Base-by-base conservation (phyloP, 371 early-diverging fungal genomes). In the Cladochytrium tenue region DNA sequence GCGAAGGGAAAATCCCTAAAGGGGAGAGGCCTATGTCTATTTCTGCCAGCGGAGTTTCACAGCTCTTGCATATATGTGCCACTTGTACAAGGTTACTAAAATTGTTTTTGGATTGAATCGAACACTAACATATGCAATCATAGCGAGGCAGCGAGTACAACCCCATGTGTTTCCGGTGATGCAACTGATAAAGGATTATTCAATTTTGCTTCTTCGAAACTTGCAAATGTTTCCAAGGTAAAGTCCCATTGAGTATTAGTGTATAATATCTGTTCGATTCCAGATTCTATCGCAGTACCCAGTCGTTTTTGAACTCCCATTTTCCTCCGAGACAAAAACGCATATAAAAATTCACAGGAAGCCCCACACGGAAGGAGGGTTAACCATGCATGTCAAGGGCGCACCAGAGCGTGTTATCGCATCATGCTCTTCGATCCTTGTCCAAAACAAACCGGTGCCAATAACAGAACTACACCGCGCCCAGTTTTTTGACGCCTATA, bases 131-230 rank as follows among this genome's bases (percentile, higher is more conserved):
- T n/a, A n/a, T n/a, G n/a, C n/a, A n/a, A n/a, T n/a, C n/a, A n/a
- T n/a, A n/a, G n/a, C n/a, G n/a, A n/a, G n/a, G n/a, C n/a, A n/a
- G n/a, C n/a, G n/a, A n/a, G n/a, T n/a, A n/a, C n/a, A n/a, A n/a
- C n/a, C n/a, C n/a, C n/a, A n/a, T n/a, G n/a, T n/a, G n/a, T n/a
- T n/a, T n/a, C n/a, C n/a, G 84, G 83, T 0, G 87, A 86, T 72
- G 81, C 87, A 17, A 86, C 87, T 20, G 87, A 86, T 36, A 64
- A 60, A 10, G 87, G 84, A 1, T 68, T 86, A 2, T 61, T 83
- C 23, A 56, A 70, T 15, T 86, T 75, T 68, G 82, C 81, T 0
- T 73, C 75, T 13, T 28, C 56, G 1, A 51, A 67, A 30, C 69
- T 83, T 1, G 61, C 66, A 27, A 78, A 83, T 60, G 63, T 77